phyloP scores from a whole-genome alignment of 345 rosid genomes.

The Arabidopsis arenosa region DNA sequence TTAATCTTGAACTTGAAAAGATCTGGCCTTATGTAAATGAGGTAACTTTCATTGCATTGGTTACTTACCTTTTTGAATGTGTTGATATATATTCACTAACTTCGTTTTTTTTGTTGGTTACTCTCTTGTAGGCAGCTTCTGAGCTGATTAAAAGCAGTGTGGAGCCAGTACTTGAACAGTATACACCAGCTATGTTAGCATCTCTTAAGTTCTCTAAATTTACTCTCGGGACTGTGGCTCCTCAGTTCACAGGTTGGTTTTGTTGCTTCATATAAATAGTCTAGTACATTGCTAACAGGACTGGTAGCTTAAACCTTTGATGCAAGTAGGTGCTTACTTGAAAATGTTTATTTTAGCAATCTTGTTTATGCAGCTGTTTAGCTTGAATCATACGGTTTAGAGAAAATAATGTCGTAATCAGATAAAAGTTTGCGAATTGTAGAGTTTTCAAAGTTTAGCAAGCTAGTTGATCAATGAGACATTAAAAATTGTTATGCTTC shows the following conservation, averaged over 20 bases:
- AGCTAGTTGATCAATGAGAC: too few relatives aligned
- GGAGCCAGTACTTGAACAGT: constrained; percentile 88
- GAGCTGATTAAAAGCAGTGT: constrained; percentile 76
- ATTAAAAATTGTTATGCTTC: not conserved
- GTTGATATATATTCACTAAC: not conserved
- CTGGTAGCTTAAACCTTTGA: not conserved
- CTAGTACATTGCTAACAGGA: not conserved
- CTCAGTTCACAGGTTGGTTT: constrained; percentile 83
- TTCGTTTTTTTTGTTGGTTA: not conserved
- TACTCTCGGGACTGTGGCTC: constrained; percentile 96
- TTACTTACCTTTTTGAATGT: not conserved
- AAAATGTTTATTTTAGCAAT: constrained; percentile 46
- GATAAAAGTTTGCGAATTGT: not conserved
- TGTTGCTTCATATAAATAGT: constrained; percentile 16
- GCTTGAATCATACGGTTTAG: not conserved
- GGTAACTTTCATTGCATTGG: constrained; percentile 47
- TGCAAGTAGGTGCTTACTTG: not conserved
- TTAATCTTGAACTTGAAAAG: constrained; percentile 76
- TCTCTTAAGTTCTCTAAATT: constrained; percentile 82
- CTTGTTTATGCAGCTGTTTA: not conserved
- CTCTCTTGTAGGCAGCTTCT: constrained; percentile 75
- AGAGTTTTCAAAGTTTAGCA: not conserved
- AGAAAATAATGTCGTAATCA: not conserved
- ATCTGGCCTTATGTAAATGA: constrained; percentile 91
- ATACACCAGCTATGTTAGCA: constrained; percentile 69